Conservation (phyloP, 169 alveolate species). For the Babesia ovis region DNA sequence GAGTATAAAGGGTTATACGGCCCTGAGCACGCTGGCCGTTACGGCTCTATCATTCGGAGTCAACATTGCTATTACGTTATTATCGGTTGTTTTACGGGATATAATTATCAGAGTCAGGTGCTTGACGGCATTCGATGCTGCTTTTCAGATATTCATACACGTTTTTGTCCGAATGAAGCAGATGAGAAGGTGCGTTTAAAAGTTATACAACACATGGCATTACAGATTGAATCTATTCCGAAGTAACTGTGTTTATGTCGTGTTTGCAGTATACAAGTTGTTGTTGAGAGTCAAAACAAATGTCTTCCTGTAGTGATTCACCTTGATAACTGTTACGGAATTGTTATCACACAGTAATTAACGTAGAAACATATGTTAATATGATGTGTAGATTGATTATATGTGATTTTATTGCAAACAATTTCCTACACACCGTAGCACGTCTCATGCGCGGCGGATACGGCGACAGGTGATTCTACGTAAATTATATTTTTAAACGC, state of each 20-base stretch:
- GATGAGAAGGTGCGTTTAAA: conserved; percentile 10
- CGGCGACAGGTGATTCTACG: no score
- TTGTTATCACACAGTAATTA: no score
- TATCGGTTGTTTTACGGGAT: background rate
- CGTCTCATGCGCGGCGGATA: no score
- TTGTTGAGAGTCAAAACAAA: background rate
- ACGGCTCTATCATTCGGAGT: background rate
- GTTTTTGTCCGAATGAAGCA: conserved; percentile 18
- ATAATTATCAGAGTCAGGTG: background rate
- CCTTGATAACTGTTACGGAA: no score
- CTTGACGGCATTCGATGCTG: conserved; percentile 1
- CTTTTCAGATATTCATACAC: conserved; percentile 3
- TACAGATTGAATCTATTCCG: conserved; percentile 12
- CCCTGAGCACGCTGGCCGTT: background rate
- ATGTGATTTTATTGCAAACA: no score
- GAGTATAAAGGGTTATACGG: background rate
- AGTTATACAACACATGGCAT: background rate
- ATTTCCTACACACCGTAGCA: no score
- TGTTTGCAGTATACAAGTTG: conserved; percentile 6
- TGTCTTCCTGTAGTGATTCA: no score
- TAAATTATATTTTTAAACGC: no score
- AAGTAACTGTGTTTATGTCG: conserved; percentile 13
- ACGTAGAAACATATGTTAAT: no score
- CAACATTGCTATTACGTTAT: background rate
- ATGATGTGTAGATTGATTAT: no score